Base-by-base conservation (phyloP, 192 early-diverging fungal species). In the Gryganskiella cystojenkinii region DNA sequence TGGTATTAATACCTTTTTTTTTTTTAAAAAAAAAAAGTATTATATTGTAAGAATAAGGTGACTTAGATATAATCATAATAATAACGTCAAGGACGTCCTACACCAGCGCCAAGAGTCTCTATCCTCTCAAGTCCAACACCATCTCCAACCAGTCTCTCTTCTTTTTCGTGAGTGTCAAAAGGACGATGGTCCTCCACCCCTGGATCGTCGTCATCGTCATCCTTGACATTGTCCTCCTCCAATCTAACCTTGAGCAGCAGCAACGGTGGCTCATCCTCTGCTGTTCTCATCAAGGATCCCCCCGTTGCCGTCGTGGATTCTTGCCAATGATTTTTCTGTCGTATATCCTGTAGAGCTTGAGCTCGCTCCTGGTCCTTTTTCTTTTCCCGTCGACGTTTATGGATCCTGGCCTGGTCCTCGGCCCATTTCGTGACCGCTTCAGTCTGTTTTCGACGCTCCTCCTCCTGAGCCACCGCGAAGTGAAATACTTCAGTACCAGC, bases 361-460 rank as follows among this genome's bases (percentile, higher is more conserved):
- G 54, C 51, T 37, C 64, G 52, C 1, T 4, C 20, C 6, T 55
- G 49, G 13, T 40, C 13, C 37, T 9, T 40, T 30, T 19, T 59
- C 40, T 58, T 61, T 42, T 68, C 40, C 40, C 62, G 33, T 2
- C 65, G 51, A 14, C 60, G 54, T 25, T 62, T 25, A n/a, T 62
- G 47, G 30, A 76, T 68, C n/a, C 22, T 55, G 19, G 43, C 65
- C 45, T 76, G 73, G 2, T 68, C 73, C 3, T 63, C 20, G 7
- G 73, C 73, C 73, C 73, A 76, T 9, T n/a, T 44, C 0, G 55
- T 37, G 0, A 76, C 53, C 2, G 40, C 43, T 2, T 10, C 28
- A 5, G 34, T n/a, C 11, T 40, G 52, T 20, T 53, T 27, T 43
- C 14, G 14, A 9, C 17, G 52, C 0, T 55, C 19, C 11, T 55